phyloP scores from a whole-genome alignment of 352 stramenopile species.

The Phytophthora tubulina region DNA sequence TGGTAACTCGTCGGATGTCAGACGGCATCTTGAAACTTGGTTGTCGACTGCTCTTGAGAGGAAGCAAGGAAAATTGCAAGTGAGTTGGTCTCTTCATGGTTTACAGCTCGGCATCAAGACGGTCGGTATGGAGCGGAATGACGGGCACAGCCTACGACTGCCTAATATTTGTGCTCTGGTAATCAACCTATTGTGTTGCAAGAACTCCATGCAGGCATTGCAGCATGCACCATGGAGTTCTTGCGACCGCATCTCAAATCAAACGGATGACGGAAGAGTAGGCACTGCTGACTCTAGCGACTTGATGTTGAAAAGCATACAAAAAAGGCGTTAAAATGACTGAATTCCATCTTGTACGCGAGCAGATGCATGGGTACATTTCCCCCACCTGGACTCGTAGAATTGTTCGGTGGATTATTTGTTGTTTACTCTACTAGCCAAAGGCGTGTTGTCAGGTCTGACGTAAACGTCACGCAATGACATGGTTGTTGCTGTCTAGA shows the following conservation, averaged over 20 bases:
- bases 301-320: conserved; percentile 6
- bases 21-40: conserved; percentile 1
- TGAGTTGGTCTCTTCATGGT: background rate
- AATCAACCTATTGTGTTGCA: too few relatives aligned
- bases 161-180: background rate
- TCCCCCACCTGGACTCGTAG: conserved; percentile 3
- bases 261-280: conserved; percentile 3
- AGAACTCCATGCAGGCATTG: too few relatives aligned
- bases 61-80: conserved; percentile 13
- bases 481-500: too few relatives aligned
- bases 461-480: too few relatives aligned
- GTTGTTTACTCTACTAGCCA: conserved; percentile 1
- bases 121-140: background rate
- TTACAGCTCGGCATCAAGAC: background rate
- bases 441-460: too few relatives aligned
- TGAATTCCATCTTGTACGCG: background rate
- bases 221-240: background rate
- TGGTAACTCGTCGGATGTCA: background rate
- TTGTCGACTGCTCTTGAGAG: conserved; percentile 5
- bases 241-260: conserved; percentile 20
- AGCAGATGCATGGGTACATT: conserved; percentile 15
- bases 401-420: background rate
- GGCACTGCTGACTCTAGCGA: background rate
- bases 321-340: background rate
- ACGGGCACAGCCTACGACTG: background rate